Evolutionary conservation across 768 basidiomycete genomes (phyloP), one percentile per base, ranked within the genome.

Genomic region (Coprinellus micaceus): DNA sequence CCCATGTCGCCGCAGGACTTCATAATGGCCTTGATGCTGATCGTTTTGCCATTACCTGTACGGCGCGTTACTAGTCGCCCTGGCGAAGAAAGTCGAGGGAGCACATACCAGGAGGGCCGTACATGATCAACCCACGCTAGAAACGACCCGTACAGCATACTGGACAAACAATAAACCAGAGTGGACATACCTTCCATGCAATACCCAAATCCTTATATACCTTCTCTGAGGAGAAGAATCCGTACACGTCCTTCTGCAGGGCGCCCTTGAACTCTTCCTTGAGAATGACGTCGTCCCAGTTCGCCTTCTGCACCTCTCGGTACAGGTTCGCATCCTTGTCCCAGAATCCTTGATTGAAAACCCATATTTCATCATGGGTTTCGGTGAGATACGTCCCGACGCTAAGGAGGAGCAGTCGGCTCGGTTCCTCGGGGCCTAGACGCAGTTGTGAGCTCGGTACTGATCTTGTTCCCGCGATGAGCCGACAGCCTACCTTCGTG

Each of bases 1-100:
- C 83, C 86, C 54, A 74, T 75, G 21, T 80, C 83, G 40, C 78
- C 76, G 57, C 85, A 85, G 1, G 78, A 77, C 66, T 86, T 89
- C 86, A 93, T 92, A 59, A 93, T 83, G 9, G 82, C 84, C 67
- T 91, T 92, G 63, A 94, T 71, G 53, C 81, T 88, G 70, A 92
- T 91, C 0, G 88, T 90, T 67, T 91, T 91, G 6, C 91, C 91
- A 60, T 93, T 92, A 6, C 91, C 90, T 81, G 61, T 10, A 15
- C 51, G 41, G 3, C 43, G 11, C 21, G 12, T 26, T 52, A 33
- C 33, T 33, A 6, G 7, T 6, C 13, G 33, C 6, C 33, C 33
- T 6, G 13, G 33, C 6, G 13, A 13, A 33, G 33, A 13, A 33
- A 13, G 36, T 10, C 19, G 25, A 4, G 10, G 5, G 29, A 40